phyloP scores from a whole-genome alignment of 1,284 basidiomycete species.

The Filobasidium uniguttulatum region DNA sequence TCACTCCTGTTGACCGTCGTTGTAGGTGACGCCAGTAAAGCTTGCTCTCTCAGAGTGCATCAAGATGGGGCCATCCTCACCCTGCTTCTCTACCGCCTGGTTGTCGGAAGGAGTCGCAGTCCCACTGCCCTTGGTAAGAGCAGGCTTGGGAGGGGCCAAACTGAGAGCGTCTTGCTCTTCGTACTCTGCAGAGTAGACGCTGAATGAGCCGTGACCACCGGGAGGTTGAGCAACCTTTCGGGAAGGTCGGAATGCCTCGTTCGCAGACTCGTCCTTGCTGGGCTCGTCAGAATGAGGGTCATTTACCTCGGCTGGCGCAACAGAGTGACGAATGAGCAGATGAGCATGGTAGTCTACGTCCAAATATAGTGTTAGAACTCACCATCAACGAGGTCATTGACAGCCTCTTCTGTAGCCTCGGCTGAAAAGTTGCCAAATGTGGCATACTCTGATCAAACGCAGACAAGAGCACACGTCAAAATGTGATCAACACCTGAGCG shows the following conservation, averaged over 20 bases:
- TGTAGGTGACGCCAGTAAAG: conserved; percentile 10
- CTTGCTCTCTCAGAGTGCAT: conserved; percentile 29
- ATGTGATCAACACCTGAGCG: neutral
- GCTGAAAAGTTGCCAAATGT: conserved; percentile 34
- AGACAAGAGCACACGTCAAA: neutral
- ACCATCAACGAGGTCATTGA: conserved; percentile 36
- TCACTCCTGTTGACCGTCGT: conserved; percentile 2
- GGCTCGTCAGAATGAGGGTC: conserved; percentile 26
- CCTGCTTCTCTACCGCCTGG: conserved; percentile 13
- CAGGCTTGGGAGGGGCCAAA: conserved; percentile 25
- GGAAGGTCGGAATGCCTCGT: conserved; percentile 25
- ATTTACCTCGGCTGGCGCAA: conserved; percentile 31
- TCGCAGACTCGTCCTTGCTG: conserved; percentile 20
- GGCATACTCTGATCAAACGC: conserved; percentile 30
- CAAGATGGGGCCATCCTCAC: conserved; percentile 29
- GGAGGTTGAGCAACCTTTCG: conserved; percentile 35
- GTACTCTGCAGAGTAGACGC: conserved; percentile 31
- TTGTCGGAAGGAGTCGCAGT: too few species aligned
- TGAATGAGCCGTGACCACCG: conserved; percentile 29
- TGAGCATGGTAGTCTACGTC: too few species aligned
- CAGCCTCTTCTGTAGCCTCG: conserved; percentile 35
- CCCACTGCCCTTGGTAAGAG: too few species aligned
- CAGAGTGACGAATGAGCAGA: neutral
- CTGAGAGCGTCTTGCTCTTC: conserved; percentile 34
- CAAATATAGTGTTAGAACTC: conserved; percentile 9